Conservation (phyloP, 1,284 basidiomycete species). For the Moesziomyces globuligerus region DNA sequence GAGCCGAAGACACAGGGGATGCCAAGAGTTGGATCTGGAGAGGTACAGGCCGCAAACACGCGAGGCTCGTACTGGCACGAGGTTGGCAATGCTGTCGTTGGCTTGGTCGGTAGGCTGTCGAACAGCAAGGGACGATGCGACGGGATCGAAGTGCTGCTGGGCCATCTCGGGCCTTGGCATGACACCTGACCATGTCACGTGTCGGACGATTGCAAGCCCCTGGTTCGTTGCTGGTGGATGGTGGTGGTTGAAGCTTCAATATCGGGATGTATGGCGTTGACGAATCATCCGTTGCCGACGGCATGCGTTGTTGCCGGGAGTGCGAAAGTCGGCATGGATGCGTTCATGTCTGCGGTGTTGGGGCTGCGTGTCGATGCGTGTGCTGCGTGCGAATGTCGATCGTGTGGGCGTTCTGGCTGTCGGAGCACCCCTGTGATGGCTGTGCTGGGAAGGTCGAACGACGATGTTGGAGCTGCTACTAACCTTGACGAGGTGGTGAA, state of each 20-base stretch:
- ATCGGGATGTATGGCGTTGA: background rate
- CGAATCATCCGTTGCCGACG: background rate
- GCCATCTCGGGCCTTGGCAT: too few species aligned
- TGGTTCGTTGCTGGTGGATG: too few species aligned
- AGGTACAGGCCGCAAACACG: conserved; percentile 41
- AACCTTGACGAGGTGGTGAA: conserved; percentile 48
- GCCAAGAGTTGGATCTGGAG: conserved; percentile 49
- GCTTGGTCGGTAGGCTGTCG: too few species aligned
- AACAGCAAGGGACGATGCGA: too few species aligned
- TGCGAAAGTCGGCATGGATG: background rate
- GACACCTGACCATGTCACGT: too few species aligned
- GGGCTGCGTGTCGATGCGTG: background rate
- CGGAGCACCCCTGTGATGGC: conserved; percentile 1
- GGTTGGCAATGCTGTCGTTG: background rate
- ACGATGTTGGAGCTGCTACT: conserved; percentile 24
- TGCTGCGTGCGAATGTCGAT: background rate
- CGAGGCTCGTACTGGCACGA: conserved; percentile 4
- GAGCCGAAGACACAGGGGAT: conserved; percentile 35
- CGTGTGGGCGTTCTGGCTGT: background rate
- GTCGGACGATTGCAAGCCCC: too few species aligned
- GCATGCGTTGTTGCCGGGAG: background rate
- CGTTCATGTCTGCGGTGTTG: too few species aligned
- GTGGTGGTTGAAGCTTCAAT: conserved; percentile 12
- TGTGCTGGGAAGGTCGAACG: conserved; percentile 7
- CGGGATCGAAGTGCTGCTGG: too few species aligned